Evolutionary conservation across 192 early-diverging fungal genomes (phyloP).

Genomic region (Entomortierella beljakovae): DNA sequence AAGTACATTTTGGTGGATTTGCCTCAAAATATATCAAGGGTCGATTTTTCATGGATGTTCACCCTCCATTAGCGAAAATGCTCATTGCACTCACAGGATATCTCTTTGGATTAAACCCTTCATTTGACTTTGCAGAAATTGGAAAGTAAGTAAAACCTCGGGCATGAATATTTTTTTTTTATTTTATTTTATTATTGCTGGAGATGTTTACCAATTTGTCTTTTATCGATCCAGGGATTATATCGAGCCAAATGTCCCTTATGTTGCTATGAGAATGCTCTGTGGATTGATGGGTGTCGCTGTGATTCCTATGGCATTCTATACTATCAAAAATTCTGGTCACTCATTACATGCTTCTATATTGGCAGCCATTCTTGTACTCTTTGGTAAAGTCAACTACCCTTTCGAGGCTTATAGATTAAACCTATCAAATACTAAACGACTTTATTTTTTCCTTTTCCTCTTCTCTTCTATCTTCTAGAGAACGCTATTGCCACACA

Average conservation of each 20-base stretch:
- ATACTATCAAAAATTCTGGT: slow-evolving; percentile 84
- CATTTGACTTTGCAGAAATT: slow-evolving; percentile 95
- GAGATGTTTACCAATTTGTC: background rate
- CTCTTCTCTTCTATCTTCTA: too few relatives aligned
- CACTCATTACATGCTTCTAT: slow-evolving; percentile 78
- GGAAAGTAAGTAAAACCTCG: slow-evolving; percentile 68
- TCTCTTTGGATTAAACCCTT: slow-evolving; percentile 90
- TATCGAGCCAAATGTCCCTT: slow-evolving; percentile 85
- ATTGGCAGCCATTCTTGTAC: slow-evolving; percentile 82
- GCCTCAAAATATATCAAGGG: slow-evolving; percentile 89
- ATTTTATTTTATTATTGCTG: background rate
- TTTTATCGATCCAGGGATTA: slow-evolving; percentile 74
- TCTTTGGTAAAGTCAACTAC: slow-evolving; percentile 72
- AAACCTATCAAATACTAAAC: background rate
- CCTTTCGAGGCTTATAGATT: too few relatives aligned
- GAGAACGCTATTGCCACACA: slow-evolving; percentile 94
- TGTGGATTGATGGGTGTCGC: slow-evolving; percentile 82
- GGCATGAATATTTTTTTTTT: background rate
- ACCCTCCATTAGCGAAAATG: slow-evolving; percentile 95
- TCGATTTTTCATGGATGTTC: slow-evolving; percentile 95
- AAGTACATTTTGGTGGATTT: slow-evolving; percentile 99
- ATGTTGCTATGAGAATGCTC: slow-evolving; percentile 84
- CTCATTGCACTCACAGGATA: slow-evolving; percentile 83
- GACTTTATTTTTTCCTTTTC: too few relatives aligned
- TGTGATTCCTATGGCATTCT: slow-evolving; percentile 84